Conservation (phyloP, 2,329 filamentous ascomycete species). For the Penicillium carneum region DNA sequence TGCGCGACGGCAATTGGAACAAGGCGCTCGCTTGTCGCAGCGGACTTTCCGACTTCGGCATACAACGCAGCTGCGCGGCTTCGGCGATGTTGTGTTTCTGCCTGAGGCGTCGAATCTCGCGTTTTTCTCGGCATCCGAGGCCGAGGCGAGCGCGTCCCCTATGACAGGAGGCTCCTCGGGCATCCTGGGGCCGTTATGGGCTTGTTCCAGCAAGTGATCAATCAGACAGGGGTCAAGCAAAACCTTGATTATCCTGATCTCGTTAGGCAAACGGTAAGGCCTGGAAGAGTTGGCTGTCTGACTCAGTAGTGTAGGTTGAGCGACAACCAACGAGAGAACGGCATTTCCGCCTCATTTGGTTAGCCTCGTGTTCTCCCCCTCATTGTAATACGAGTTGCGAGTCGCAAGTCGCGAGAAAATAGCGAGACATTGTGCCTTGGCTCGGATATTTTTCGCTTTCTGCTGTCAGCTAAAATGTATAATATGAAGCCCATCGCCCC, state of each 20-base stretch:
- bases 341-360: background rate
- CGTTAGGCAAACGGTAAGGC: background rate
- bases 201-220: background rate
- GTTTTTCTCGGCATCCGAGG: constrained; percentile 24
- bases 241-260: background rate
- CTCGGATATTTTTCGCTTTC: background rate
- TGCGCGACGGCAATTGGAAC: constrained; percentile 64
- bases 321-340: constrained; percentile 7
- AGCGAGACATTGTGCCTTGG: background rate
- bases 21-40: constrained; percentile 65
- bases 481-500: background rate
- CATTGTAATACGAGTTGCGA: background rate
- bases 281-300: constrained; percentile 3
- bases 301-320: background rate
- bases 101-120: constrained; percentile 16
- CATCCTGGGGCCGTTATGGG: background rate
- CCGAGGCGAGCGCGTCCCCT: constrained; percentile 19
- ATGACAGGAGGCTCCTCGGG: background rate
- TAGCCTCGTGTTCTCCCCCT: background rate
- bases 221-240: background rate
- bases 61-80: constrained; percentile 59
- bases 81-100: constrained; percentile 10
- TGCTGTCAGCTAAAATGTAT: background rate
- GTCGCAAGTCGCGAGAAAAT: constrained; percentile 12
- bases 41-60: constrained; percentile 65